Base-by-base conservation (phyloP, 805 yeast species). In the Kregervanrija delftensis region DNA sequence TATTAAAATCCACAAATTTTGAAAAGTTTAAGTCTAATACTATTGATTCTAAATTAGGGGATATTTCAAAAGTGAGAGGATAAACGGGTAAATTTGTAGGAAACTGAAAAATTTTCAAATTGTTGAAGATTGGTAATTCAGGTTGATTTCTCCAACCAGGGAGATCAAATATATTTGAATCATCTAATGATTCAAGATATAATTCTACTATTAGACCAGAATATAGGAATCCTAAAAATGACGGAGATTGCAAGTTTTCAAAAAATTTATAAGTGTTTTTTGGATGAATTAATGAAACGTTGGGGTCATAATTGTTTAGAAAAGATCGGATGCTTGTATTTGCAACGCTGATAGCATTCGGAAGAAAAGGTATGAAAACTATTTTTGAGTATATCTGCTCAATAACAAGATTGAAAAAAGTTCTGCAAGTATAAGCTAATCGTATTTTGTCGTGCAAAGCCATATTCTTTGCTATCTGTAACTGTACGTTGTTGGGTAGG, bases 21-120 rank as follows among this genome's bases (percentile, higher is more conserved):
- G 66, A 62, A 42, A 61, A 63, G 42, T 59, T 62, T 35, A 34
- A 33, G 44, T 62, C 67, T 4, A 63, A 47, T 13, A 54, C 48
- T 16, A 61, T 33, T 2, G 57, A 46, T 11, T 48, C 42, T 22
- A 61, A 43, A 39, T 51, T 53, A 2, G 65, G 67, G 8, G 60
- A 61, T 28, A 53, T 49, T 14, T 45, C 43, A 16, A 42, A 50
- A 5, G 57, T 53, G 31, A 62, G 44, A 8, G 65, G 65, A 11
- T 50, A 48, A 22, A 62, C 45, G 1, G 16, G 28, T 9, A 53
- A 22, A 6, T 33, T 37, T 6, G 49, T 41, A 2, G 66, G 63
- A 34, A 63, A 57, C 41, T 50, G 52, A 34, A 53, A 58, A 11
- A 34, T 30, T 31, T 44, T 45, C 35, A 57, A 48, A n/a, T 53